Percentiles rank a stretch among this genome's conserved stretches.
These are phyloP conservation scores for Pueraria montana DNA, from an alignment of 306 rosid genomes.

Conservation along the genomic window DNA sequence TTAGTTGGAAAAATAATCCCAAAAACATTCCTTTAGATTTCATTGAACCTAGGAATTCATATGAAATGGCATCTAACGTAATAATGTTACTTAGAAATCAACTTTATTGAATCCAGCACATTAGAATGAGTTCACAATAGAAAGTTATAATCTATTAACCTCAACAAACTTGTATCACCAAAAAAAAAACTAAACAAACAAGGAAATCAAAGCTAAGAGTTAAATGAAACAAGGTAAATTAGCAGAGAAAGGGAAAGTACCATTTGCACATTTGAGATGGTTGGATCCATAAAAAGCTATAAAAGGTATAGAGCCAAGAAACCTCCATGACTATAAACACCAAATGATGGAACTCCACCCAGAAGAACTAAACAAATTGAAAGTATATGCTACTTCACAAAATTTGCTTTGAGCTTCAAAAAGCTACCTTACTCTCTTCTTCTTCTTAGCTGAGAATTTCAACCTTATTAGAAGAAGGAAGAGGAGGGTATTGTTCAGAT, in stretches of 20 bases:
- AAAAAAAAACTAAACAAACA: background rate
- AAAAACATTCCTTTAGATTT: conserved; percentile 17
- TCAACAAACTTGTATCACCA: background rate
- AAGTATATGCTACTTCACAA: conserved; percentile 39
- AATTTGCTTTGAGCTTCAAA: conserved; percentile 41
- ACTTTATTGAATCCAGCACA: conserved; percentile 29
- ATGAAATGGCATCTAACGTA: conserved; percentile 37
- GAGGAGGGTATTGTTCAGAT: conserved; percentile 57
- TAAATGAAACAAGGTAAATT: conserved; percentile 18
- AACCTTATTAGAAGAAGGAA: conserved; percentile 25
- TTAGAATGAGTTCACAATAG: conserved; percentile 20
- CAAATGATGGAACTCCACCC: conserved; percentile 57
- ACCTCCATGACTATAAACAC: conserved; percentile 51
- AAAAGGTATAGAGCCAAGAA: conserved; percentile 37
- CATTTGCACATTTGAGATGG: conserved; percentile 56
- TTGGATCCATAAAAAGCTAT: conserved; percentile 39
- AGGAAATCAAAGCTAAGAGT: background rate
- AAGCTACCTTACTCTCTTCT: conserved; percentile 32
- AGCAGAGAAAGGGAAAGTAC: conserved; percentile 45
- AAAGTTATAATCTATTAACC: conserved; percentile 10
- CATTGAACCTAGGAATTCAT: conserved; percentile 32
- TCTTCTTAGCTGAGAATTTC: conserved; percentile 29
- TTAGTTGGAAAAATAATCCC: conserved; percentile 29
- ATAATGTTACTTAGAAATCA: conserved; percentile 31
- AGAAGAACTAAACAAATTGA: conserved; percentile 49